Evolutionary conservation across 2,329 filamentous ascomycete species (phyloP).

Genomic region (Sarocladium kiliense): DNA sequence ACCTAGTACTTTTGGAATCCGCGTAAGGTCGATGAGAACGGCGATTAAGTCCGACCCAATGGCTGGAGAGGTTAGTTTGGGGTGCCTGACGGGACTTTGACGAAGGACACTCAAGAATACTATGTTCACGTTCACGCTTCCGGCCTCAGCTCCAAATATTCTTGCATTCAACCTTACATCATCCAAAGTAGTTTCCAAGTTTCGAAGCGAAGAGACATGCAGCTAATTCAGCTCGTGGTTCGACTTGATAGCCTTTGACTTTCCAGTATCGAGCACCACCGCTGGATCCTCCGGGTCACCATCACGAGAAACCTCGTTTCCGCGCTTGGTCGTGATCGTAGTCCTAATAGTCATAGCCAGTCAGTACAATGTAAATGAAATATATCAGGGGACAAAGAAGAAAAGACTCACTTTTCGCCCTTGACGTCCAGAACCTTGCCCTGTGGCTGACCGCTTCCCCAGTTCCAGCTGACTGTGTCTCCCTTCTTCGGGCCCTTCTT

Average conservation of each 20-base stretch:
- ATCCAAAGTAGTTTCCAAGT: too few species aligned
- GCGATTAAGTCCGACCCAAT: too few species aligned
- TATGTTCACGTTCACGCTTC: too few species aligned
- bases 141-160: too few species aligned
- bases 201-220: neutral
- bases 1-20: too few species aligned
- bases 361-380: too few species aligned
- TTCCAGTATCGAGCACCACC: conserved; percentile 36
- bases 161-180: too few species aligned
- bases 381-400: neutral
- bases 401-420: conserved; percentile 29
- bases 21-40: too few species aligned
- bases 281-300: conserved; percentile 36
- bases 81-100: too few species aligned
- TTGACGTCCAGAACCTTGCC: conserved; percentile 41
- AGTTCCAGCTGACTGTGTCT: conserved; percentile 42
- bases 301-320: conserved; percentile 34
- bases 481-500: conserved; percentile 31
- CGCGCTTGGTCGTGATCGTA: conserved; percentile 34
- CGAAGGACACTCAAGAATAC: too few species aligned
- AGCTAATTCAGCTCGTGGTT: conserved; percentile 32
- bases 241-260: conserved; percentile 36
- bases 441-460: conserved; percentile 36
- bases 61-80: too few species aligned
- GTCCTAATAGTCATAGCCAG: conserved; percentile 24